A percentile compares a stretch with the other conserved stretches of the same genome.
phyloP scores from a whole-genome alignment of 1,284 basidiomycete genomes.

The Marasmius oreades region DNA sequence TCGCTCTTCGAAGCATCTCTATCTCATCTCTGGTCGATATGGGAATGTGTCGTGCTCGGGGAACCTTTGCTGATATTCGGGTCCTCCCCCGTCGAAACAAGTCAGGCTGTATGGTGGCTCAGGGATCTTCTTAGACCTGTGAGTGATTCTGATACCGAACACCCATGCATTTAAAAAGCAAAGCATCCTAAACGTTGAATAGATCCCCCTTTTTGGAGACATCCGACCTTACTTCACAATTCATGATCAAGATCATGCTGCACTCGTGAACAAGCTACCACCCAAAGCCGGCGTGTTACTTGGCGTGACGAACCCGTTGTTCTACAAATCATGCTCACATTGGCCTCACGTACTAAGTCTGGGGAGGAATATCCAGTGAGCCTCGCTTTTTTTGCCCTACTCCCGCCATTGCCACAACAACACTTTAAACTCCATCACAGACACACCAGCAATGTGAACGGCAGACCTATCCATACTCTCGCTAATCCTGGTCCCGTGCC shows the following conservation, averaged over 20 bases:
- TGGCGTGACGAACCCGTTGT: conserved; percentile 95
- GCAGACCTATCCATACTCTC: conserved; percentile 14
- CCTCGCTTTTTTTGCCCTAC: conserved; percentile 6
- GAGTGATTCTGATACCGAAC: conserved; percentile 22
- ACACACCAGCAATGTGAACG: background rate
- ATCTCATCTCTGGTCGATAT: conserved; percentile 86
- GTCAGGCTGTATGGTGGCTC: conserved; percentile 88
- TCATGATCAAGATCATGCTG: conserved; percentile 82
- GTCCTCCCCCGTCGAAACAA: conserved; percentile 75
- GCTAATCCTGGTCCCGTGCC: conserved; percentile 50
- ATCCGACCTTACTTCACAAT: conserved; percentile 95
- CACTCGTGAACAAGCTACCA: conserved; percentile 78
- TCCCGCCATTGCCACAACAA: background rate
- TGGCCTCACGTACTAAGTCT: conserved; percentile 89
- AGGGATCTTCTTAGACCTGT: conserved; percentile 86
- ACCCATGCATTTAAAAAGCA: too few relatives aligned
- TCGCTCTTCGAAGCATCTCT: conserved; percentile 74
- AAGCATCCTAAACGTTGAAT: conserved; percentile 7
- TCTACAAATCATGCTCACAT: conserved; percentile 83
- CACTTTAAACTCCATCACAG: conserved; percentile 2
- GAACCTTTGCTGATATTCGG: conserved; percentile 90
- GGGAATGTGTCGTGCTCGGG: conserved; percentile 87
- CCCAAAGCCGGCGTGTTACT: conserved; percentile 83
- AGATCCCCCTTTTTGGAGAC: conserved; percentile 85
- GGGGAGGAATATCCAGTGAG: conserved; percentile 44